Base-by-base conservation (phyloP, 805 yeast genomes). In the Candida endomychidarum region DNA sequence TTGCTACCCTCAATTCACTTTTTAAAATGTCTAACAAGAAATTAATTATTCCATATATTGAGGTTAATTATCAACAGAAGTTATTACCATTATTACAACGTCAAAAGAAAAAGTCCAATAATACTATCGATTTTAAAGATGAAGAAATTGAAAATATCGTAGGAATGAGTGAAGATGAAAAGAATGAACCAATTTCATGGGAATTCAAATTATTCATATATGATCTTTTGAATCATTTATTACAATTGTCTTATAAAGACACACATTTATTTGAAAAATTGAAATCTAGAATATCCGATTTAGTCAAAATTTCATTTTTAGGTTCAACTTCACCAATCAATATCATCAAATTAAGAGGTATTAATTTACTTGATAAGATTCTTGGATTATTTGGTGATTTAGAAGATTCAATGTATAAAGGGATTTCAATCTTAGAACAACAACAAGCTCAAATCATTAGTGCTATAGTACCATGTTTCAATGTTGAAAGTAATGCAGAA, bases 381-480 rank as follows among this genome's bases (percentile, higher is more conserved):
- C 66, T 93, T 21, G 72, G 67, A 7, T 63, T 75, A 1, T 84
- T 78, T 59, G 81, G 88, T 0, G 71, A 72, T 18, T 60, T 80
- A 35, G 74, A 68, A 8, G 96, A 86, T 55, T 88, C 91, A 0
- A 74, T 85, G 20, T 83, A 81, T 50, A 83, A 86, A 0, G 80
- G 81, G 3, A 75, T 76, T 11, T 76, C 91, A 0, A 70, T 89
- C 8, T 64, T 91, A 30, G 96, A 86, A 49, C 97, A 90, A 60
- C 96, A 86, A 53, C 96, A 93, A 53, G 98, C 98, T 0, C 96
- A 88, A 51, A 86, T 93, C 8, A 82, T 86, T 8, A 83, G 96
- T 42, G 95, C 98, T 0, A 70, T 91, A 41, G 76, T 88, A 35
- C 96, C 97, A 0, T 87, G 95, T 8, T 91, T 93, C 62, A 75